phyloP scores from a whole-genome alignment of 2,329 filamentous ascomycete species.

The Hypoxylon sp. region DNA sequence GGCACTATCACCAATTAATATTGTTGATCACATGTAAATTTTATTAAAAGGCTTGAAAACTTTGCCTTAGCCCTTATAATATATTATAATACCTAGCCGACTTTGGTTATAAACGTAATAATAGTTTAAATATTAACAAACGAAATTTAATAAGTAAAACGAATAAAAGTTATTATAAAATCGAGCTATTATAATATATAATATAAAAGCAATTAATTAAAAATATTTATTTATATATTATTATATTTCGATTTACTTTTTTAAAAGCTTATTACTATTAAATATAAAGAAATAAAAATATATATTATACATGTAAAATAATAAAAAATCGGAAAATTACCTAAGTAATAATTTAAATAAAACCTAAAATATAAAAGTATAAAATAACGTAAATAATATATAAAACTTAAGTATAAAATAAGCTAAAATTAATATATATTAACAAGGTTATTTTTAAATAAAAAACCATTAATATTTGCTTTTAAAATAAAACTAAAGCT shows the following conservation, averaged over 20 bases:
- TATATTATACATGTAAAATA: not conserved
- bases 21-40: no score
- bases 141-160: not conserved
- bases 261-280: not conserved
- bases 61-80: no score
- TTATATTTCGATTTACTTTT: not conserved
- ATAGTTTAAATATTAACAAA: not conserved
- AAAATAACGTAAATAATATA: not conserved
- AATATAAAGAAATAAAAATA: not conserved
- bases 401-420: not conserved
- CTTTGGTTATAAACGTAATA: no score
- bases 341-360: not conserved
- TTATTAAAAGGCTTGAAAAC: no score
- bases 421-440: not conserved
- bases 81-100: no score
- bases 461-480: not conserved
- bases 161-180: not conserved
- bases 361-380: not conserved
- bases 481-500: not conserved
- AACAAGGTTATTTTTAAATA: not conserved
- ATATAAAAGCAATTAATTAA: not conserved
- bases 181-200: not conserved
- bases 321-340: no score
- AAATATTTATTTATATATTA: not conserved
- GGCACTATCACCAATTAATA: no score